phyloP scores from a whole-genome alignment of 2,329 filamentous ascomycete species.

The Thermothelomyces thermophilus region DNA sequence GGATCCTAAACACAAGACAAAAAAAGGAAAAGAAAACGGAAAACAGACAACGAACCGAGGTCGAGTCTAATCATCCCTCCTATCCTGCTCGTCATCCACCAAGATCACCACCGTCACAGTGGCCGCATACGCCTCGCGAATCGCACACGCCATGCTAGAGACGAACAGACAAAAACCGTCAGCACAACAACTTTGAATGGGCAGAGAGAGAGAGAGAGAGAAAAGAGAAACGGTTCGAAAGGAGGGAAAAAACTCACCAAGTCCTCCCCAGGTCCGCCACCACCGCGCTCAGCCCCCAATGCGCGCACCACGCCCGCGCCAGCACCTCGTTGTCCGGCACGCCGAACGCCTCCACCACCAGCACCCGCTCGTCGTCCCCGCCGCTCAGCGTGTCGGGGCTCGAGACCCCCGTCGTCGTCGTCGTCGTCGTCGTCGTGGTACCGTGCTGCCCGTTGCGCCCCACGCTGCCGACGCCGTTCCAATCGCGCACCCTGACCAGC shows the following conservation, averaged over 20 bases:
- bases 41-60: too few species aligned
- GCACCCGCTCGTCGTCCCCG: slow-evolving; percentile 54
- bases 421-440: too few species aligned
- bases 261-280: slow-evolving; percentile 63
- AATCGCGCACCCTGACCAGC: slow-evolving; percentile 59
- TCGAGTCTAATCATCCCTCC: slow-evolving; percentile 33
- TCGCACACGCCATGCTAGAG: slow-evolving; percentile 61
- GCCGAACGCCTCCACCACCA: slow-evolving; percentile 67
- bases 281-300: slow-evolving; percentile 66
- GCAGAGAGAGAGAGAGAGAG: background rate
- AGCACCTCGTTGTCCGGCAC: slow-evolving; percentile 70
- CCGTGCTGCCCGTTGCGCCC: background rate
- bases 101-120: slow-evolving; percentile 67
- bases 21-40: too few species aligned
- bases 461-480: slow-evolving; percentile 37
- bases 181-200: background rate
- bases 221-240: background rate
- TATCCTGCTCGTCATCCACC: slow-evolving; percentile 45
- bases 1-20: too few species aligned
- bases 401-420: slow-evolving; percentile 11
- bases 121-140: slow-evolving; percentile 69
- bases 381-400: slow-evolving; percentile 21
- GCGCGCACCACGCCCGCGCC: slow-evolving; percentile 68
- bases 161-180: background rate
- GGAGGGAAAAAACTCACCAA: slow-evolving; percentile 42